Base-by-base conservation (phyloP, 306 rosid species). In the Oxytropis ochrocephala region DNA sequence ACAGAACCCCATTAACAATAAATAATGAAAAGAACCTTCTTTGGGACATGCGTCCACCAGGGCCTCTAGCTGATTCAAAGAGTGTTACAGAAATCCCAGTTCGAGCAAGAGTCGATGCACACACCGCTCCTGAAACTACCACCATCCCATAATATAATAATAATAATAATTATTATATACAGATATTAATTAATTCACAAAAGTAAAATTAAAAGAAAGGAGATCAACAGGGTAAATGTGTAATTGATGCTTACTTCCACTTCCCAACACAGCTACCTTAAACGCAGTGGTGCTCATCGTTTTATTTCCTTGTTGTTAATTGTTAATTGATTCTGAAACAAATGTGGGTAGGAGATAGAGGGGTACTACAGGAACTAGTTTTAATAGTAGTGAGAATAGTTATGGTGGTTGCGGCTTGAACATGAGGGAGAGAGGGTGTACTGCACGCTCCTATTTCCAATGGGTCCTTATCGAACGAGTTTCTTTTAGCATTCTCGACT, bases 1-100 rank as follows among this genome's bases (percentile, higher is more conserved):
- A 9, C 24, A 16, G 5, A 66, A 17, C 43, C 64, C 43, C 32
- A 10, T 11, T 5, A 19, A 24, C 33, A 38, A 8, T 13, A 33
- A 35, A 47, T 69, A 21, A 11, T 12, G 8, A 4, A 39, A 69
- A 53, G 19, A 48, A 86, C 98, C 97, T 90, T 76, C 97, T 78
- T 8, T 84, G 94, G 4, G 97, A 93, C 97, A 93, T 88, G 53
- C 97, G 89, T 61, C 98, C 97, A 65, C 98, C 97, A 8, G 97
- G 95, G 74, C 97, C 98, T 84, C 98, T 82, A 44, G 91, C 94
- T 4, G 98, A 90, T 24, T 93, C 97, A 81, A 93, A 85, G 75
- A 93, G 67, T 46, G 94, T 88, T 3, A 93, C 96, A 6, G 87
- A 75, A 9, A 88, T 58, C 12, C 97, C 98, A 88, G 82, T 82